phyloP scores from a whole-genome alignment of 805 yeast genomes.

The Diddensiella santjacobensis region DNA sequence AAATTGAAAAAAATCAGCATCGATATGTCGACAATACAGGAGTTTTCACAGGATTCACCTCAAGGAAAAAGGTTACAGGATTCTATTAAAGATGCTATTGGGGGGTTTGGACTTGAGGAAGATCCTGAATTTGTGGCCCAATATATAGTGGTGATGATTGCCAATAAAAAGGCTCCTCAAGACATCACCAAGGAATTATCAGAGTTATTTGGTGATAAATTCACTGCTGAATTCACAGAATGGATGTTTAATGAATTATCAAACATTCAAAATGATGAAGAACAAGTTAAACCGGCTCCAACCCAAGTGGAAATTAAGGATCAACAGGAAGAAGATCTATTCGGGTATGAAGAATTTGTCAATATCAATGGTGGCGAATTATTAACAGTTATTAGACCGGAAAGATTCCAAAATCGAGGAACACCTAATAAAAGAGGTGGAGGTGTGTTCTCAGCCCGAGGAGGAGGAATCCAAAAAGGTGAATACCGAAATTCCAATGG shows the following conservation, averaged over 20 bases:
- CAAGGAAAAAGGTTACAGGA: conserved; percentile 21
- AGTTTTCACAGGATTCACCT: conserved; percentile 8
- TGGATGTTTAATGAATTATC: conserved; percentile 25
- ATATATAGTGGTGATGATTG: conserved; percentile 28
- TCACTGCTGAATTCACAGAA: conserved; percentile 20
- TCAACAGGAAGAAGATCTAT: not conserved
- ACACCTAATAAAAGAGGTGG: not conserved
- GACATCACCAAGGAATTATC: conserved; percentile 26
- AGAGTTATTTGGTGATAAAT: conserved; percentile 28
- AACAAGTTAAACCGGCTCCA: no score
- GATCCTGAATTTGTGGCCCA: conserved; percentile 29
- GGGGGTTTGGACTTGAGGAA: conserved; percentile 25
- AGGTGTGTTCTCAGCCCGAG: not conserved
- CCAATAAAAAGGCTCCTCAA: conserved; percentile 22
- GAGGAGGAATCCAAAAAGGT: not conserved
- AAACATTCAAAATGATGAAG: conserved; percentile 6
- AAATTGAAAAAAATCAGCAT: no score
- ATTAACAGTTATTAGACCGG: no score
- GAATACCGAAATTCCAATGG: not conserved
- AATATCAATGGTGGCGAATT: no score
- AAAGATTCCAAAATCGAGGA: no score
- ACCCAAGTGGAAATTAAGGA: not conserved
- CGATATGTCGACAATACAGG: not conserved
- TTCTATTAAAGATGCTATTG: conserved; percentile 19
- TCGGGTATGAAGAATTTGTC: no score